Evolutionary conservation across 176 grass and related monocot genomes (phyloP), one percentile per base, ranked within the genome.

Genomic region (Avena insularis): DNA sequence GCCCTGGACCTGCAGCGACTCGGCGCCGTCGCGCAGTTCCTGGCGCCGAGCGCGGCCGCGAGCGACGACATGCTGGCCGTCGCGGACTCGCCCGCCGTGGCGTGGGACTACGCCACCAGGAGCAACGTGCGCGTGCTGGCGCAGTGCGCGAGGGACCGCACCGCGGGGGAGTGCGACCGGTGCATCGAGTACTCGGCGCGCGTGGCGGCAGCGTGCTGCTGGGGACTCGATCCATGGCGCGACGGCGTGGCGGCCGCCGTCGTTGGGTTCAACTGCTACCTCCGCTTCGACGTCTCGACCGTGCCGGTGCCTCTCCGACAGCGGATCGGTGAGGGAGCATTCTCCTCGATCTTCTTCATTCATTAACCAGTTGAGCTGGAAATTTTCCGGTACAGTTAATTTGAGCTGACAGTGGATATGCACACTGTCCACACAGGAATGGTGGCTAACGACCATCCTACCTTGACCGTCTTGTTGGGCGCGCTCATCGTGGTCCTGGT

Each of bases 81-180:
- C 11, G 11, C 5, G 70, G 20, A 47, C 70, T 11, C 40, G 70
- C n/a, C 5, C 11, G 43, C 43, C 20, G 0, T 45, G 43, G 11
- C 43, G 70, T 13, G 43, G 38, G 1, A 46, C 69, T 46, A 72
- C 70, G n/a, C 10, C 20, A 10, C n/a, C 20, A 23, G 12, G 40
- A 73, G 20, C 40, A 73, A 20, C 11, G 70, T 73, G 70, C 70
- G 43, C 70, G 70, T 73, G 20, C 70, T 73, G 70, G 43, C 20
- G 43, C 20, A 73, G 70, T 73, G 70, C 70, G 70, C 70, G 43
- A 45, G 20, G 70, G 70, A 73, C 70, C 70, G 5, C 10, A 73
- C 10, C 40, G 4, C 70, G 43, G 40, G 1, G 43, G 43, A 14
- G 6, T 27, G 71, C 71, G 46, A n/a, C 0, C 12, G 55, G 35